Conservation (phyloP, 164 flowering plant species). For the Annona cherimola region DNA sequence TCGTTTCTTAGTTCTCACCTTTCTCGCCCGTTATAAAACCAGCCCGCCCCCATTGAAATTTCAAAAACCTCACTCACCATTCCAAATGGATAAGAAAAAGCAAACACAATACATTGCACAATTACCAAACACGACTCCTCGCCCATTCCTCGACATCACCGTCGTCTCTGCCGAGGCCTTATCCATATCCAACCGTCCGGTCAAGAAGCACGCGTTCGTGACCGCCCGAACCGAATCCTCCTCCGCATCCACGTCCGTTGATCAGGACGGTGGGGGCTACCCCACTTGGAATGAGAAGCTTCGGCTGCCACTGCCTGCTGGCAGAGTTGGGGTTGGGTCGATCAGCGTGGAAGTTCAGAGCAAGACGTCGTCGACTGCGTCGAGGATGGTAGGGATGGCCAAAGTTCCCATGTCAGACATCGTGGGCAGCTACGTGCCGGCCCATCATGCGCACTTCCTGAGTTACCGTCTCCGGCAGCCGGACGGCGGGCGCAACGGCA, state of each 20-base stretch:
- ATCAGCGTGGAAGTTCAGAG: background rate
- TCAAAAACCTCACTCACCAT: background rate
- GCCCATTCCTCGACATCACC: background rate
- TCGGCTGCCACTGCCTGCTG: background rate
- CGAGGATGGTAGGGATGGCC: background rate
- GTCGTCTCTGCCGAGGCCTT: conserved; percentile 1
- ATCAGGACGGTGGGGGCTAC: background rate
- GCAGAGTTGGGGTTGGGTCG: background rate
- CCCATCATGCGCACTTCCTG: background rate
- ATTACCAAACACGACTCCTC: background rate
- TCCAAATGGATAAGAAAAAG: background rate
- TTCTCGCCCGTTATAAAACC: background rate
- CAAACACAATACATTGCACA: too few species aligned
- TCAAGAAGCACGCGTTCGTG: background rate
- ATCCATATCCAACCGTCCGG: background rate
- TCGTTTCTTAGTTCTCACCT: background rate
- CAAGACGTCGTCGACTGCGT: background rate
- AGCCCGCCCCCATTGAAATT: background rate
- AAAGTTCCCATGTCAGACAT: background rate
- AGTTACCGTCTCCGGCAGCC: background rate
- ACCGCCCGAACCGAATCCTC: background rate
- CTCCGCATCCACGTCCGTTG: background rate
- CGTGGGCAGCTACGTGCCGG: background rate
- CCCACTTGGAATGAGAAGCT: conserved; percentile 6
- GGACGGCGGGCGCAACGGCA: background rate